Percentiles rank a stretch among this genome's conserved stretches.
Conservation (phyloP, 2,329 filamentous ascomycete species). For the Emergomyces africanus region DNA sequence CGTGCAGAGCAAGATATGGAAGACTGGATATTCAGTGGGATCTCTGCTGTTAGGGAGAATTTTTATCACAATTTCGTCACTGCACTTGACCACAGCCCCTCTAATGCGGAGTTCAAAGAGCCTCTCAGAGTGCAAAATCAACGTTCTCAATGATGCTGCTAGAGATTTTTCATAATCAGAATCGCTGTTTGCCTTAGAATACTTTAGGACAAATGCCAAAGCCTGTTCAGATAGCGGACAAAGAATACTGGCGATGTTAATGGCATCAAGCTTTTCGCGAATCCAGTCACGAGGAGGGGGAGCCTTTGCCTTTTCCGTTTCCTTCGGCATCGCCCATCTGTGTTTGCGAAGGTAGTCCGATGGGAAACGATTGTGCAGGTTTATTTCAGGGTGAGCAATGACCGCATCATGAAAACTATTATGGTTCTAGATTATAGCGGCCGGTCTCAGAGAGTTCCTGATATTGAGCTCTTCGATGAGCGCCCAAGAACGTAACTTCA, state of each 20-base stretch:
- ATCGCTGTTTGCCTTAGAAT: neutral
- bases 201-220: neutral
- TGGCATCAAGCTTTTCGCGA: neutral
- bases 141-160: constrained; percentile 1
- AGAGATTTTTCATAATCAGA: neutral
- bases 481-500: constrained; percentile 7
- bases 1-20: too few relatives aligned
- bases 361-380: constrained; percentile 1
- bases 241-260: constrained; percentile 1
- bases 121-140: neutral
- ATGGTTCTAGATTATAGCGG: neutral
- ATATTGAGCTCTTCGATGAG: constrained; percentile 7
- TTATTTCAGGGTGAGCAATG: neutral
- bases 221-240: neutral
- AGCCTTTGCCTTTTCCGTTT: neutral
- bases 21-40: too few relatives aligned
- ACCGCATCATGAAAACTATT: constrained; percentile 1
- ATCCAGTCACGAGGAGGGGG: neutral
- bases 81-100: too few relatives aligned
- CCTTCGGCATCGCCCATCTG: neutral
- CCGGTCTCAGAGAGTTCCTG: neutral
- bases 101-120: too few relatives aligned
- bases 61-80: too few relatives aligned
- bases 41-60: too few relatives aligned
- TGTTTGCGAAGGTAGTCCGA: constrained; percentile 1